A percentile compares a stretch with the other conserved stretches of the same genome.
These are phyloP conservation scores for Xylogone sp. DNA, from an alignment of 2,329 filamentous ascomycete species.

Conservation along the genomic window DNA sequence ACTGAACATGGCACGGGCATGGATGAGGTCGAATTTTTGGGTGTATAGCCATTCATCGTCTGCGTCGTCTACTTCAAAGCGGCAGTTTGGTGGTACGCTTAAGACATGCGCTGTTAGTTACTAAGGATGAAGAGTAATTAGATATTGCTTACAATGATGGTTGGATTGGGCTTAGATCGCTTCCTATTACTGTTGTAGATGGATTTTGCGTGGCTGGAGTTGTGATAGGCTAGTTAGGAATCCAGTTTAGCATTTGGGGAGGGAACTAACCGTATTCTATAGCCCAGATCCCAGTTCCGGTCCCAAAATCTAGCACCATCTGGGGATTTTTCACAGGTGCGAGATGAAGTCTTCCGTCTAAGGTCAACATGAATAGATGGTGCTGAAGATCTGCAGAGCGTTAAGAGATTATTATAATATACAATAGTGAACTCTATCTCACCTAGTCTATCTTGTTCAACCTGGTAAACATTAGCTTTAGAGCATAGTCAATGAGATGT, in stretches of 20 bases:
- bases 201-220: conserved; percentile 11
- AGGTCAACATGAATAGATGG: conserved; percentile 12
- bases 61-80: conserved; percentile 47
- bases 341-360: conserved; percentile 18
- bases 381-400: conserved; percentile 11
- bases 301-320: conserved; percentile 29
- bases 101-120: not conserved
- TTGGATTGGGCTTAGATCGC: conserved; percentile 28
- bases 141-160: conserved; percentile 13
- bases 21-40: conserved; percentile 46
- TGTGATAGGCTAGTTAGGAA: not conserved
- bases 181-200: conserved; percentile 21
- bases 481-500: not conserved
- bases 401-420: not conserved
- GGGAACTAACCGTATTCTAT: conserved; percentile 2
- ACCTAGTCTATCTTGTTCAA: conserved; percentile 6
- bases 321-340: conserved; percentile 24
- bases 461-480: conserved; percentile 3
- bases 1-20: conserved; percentile 38
- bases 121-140: not conserved
- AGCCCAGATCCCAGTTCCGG: conserved; percentile 7
- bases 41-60: conserved; percentile 44
- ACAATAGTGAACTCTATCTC: not conserved
- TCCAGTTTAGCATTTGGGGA: too few species aligned
- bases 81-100: conserved; percentile 40